Conservation (phyloP, 805 yeast species). For the Yamadazyma phyllophila region DNA sequence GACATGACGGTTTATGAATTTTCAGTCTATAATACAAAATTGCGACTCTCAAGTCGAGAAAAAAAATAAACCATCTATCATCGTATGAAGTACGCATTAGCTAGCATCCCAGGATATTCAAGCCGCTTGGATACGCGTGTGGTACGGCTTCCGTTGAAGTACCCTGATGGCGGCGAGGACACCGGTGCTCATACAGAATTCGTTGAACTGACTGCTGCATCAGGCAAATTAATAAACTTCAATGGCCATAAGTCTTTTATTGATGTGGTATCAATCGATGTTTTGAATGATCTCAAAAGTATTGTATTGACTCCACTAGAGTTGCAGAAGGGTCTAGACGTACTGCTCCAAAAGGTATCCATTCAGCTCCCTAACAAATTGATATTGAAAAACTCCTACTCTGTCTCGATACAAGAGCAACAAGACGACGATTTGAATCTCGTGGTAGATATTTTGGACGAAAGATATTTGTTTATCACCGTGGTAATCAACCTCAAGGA, state of each 20-base stretch:
- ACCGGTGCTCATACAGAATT: slow-evolving; percentile 23
- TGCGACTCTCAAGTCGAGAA: neutral
- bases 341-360: slow-evolving; percentile 32
- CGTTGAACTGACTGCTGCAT: slow-evolving; percentile 15
- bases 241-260: slow-evolving; percentile 20
- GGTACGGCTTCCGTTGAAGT: slow-evolving; percentile 16
- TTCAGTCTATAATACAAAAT: neutral
- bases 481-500: slow-evolving; percentile 41
- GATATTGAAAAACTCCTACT: slow-evolving; percentile 16
- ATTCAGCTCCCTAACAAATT: slow-evolving; percentile 26
- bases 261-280: slow-evolving; percentile 28
- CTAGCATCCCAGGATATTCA: slow-evolving; percentile 11
- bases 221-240: slow-evolving; percentile 25
- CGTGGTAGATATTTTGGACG: slow-evolving; percentile 55
- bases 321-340: slow-evolving; percentile 16
- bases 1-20: slow-evolving; percentile 50
- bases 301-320: slow-evolving; percentile 39
- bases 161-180: neutral
- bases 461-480: slow-evolving; percentile 51
- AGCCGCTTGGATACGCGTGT: slow-evolving; percentile 5
- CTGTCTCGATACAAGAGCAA: slow-evolving; percentile 11
- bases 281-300: slow-evolving; percentile 30
- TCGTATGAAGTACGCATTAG: slow-evolving; percentile 4
- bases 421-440: slow-evolving; percentile 21
- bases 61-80: slow-evolving; percentile 6